Conservation (phyloP, 2,329 filamentous ascomycete species). For the Stagonosporopsis cucurbitacearum region DNA sequence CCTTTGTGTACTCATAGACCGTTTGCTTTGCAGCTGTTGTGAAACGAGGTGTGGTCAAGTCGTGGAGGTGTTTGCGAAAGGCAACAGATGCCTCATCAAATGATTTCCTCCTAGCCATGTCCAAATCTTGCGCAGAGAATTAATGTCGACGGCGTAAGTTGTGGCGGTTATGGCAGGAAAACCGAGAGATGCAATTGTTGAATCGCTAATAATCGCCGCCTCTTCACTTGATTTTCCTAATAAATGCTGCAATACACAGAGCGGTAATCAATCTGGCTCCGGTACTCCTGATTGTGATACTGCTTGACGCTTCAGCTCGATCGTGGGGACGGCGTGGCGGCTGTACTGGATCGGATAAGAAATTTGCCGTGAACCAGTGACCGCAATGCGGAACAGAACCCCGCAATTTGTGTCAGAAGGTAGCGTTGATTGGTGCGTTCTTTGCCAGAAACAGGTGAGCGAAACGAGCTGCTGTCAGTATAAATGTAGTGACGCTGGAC, state of each 20-base stretch:
- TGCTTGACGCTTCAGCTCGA: background rate
- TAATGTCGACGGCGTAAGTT: background rate
- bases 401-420: background rate
- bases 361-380: background rate
- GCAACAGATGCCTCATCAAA: slow-evolving; percentile 37
- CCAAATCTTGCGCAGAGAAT: background rate
- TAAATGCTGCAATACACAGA: background rate
- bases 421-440: background rate
- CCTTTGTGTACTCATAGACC: slow-evolving; percentile 66
- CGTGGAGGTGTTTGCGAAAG: slow-evolving; percentile 68
- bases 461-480: slow-evolving; percentile 13
- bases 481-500: slow-evolving; percentile 7
- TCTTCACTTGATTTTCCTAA: background rate
- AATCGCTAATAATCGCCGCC: background rate
- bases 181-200: background rate
- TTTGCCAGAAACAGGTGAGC: slow-evolving; percentile 7
- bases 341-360: background rate
- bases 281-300: background rate
- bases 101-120: slow-evolving; percentile 31
- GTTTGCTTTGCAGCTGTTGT: slow-evolving; percentile 67
- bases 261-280: background rate
- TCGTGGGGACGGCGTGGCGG: background rate
- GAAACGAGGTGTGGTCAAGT: slow-evolving; percentile 67
- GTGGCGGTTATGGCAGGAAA: background rate
- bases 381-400: background rate